phyloP scores from a whole-genome alignment of 805 yeast genomes.

The Metschnikowia sp. region DNA sequence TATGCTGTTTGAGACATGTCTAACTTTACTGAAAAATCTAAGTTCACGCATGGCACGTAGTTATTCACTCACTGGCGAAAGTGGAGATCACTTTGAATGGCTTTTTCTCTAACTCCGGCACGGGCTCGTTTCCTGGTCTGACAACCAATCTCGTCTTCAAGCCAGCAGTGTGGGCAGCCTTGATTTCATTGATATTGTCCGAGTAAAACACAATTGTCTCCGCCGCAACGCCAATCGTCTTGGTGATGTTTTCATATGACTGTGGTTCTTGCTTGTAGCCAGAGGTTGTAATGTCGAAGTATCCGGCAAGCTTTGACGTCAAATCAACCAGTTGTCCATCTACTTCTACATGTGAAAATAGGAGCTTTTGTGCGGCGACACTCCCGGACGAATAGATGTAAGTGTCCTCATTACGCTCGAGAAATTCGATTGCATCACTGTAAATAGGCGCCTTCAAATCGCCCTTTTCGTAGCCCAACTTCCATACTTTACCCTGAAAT shows the following conservation, averaged over 20 bases:
- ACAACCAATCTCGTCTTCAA: constrained; percentile 55
- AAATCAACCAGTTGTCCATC: constrained; percentile 44
- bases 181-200: constrained; percentile 75
- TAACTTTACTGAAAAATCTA: no score
- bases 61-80: constrained; percentile 2
- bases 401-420: constrained; percentile 38
- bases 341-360: constrained; percentile 60
- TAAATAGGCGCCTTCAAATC: constrained; percentile 75
- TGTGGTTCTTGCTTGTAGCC: constrained; percentile 61
- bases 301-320: constrained; percentile 54
- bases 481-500: constrained; percentile 85
- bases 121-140: constrained; percentile 71
- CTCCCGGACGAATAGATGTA: constrained; percentile 90
- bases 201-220: constrained; percentile 60
- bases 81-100: constrained; percentile 5
- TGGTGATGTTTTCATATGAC: constrained; percentile 59
- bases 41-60: no score
- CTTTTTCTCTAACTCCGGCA: constrained; percentile 33
- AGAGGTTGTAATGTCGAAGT: constrained; percentile 81
- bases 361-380: constrained; percentile 76
- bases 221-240: constrained; percentile 34
- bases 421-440: constrained; percentile 61
- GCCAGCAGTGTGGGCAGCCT: constrained; percentile 70
- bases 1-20: no score
- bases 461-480: constrained; percentile 72